phyloP scores from a whole-genome alignment of 805 yeast genomes.

The Kluyveromyces siamensis region DNA sequence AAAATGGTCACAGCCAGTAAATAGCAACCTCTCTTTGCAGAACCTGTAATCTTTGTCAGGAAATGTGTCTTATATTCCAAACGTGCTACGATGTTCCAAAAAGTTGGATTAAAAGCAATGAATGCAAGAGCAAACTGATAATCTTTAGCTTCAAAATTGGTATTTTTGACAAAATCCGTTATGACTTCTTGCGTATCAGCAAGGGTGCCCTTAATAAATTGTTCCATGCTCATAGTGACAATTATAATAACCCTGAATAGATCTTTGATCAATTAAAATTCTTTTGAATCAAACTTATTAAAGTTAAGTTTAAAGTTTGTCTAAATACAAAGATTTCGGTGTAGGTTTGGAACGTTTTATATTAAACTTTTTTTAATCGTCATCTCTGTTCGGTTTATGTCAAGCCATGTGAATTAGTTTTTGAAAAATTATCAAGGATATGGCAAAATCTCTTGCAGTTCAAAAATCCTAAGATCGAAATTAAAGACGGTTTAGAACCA shows the following conservation, averaged over 20 bases:
- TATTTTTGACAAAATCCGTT: background rate
- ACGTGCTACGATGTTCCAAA: slow-evolving; percentile 93
- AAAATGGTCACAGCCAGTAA: slow-evolving; percentile 75
- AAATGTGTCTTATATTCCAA: slow-evolving; percentile 70
- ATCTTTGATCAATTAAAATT: no score
- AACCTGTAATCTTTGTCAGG: slow-evolving; percentile 65
- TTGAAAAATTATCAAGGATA: background rate
- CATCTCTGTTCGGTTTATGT: background rate
- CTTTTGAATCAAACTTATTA: background rate
- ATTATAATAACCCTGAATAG: no score
- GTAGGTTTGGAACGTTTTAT: background rate
- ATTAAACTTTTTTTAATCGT: background rate
- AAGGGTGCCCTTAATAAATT: background rate
- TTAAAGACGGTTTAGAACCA: no score
- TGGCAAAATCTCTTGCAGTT: no score
- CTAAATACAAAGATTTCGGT: no score
- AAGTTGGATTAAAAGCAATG: slow-evolving; percentile 85
- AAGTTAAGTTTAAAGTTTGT: no score
- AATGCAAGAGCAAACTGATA: slow-evolving; percentile 44
- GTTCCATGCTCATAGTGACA: background rate
- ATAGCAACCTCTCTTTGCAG: slow-evolving; percentile 73
- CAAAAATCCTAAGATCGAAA: no score
- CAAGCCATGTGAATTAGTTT: background rate
- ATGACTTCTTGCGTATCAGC: background rate
- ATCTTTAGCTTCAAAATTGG: slow-evolving; percentile 15